A percentile compares a stretch with the other conserved stretches of the same genome.
phyloP scores from a whole-genome alignment of 179 eudicot species.

The Drosera spatulata region DNA sequence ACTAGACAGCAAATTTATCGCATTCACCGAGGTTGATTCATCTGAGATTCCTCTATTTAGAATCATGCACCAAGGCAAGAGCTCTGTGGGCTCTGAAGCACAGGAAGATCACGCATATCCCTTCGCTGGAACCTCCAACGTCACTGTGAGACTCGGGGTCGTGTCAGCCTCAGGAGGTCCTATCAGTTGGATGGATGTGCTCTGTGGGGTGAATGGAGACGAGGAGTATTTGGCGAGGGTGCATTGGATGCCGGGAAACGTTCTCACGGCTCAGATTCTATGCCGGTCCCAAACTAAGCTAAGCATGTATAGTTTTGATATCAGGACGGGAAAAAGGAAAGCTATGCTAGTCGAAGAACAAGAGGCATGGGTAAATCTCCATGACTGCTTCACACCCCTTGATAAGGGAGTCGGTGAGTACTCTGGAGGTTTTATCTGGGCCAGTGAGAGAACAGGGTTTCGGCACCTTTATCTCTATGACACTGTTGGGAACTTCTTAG shows the following conservation, averaged over 20 bases:
- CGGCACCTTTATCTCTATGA: conserved; percentile 75
- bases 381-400: conserved; percentile 89
- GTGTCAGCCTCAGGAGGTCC: conserved; percentile 72
- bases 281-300: conserved; percentile 63
- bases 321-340: conserved; percentile 55
- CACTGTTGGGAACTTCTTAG: conserved; percentile 48
- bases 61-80: conserved; percentile 94
- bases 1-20: conserved; percentile 77
- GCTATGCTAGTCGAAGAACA: conserved; percentile 66
- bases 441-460: conserved; percentile 88
- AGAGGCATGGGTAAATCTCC: conserved; percentile 73
- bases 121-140: conserved; percentile 79
- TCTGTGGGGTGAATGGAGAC: conserved; percentile 52
- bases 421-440: conserved; percentile 81
- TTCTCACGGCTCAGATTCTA: conserved; percentile 77
- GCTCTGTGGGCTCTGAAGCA: conserved; percentile 70
- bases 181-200: conserved; percentile 83
- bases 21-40: conserved; percentile 78
- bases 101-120: conserved; percentile 99
- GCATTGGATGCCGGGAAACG: conserved; percentile 86
- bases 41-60: conserved; percentile 77
- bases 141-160: conserved; percentile 79
- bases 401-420: conserved; percentile 39
- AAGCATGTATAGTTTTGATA: conserved; percentile 64
- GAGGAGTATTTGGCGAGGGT: conserved; percentile 90